Conservation (phyloP, 345 rosid species). For the Rhizophora apiculata region DNA sequence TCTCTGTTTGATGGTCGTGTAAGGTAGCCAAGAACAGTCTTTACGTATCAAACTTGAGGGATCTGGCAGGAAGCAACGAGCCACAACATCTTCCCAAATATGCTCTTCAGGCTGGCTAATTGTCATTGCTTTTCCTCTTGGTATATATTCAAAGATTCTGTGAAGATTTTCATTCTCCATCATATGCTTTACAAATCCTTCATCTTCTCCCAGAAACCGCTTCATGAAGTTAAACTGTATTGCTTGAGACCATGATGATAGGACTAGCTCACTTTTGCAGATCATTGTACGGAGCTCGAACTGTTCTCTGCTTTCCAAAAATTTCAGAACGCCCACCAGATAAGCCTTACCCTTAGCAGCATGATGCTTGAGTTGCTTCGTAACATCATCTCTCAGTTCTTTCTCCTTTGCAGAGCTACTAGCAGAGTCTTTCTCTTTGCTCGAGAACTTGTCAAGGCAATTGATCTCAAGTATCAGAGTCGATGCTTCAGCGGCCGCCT, state of each 20-base stretch:
- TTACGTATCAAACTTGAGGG: neutral
- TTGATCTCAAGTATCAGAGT: conserved; percentile 8
- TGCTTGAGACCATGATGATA: conserved; percentile 14
- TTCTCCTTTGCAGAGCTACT: too few relatives aligned
- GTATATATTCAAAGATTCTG: conserved; percentile 1
- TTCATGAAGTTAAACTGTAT: conserved; percentile 17
- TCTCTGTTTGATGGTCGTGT: neutral
- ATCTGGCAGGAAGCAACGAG: neutral
- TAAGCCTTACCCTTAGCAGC: neutral
- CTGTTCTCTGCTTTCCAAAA: neutral
- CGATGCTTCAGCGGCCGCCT: conserved; percentile 9
- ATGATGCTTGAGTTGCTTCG: neutral
- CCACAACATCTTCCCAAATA: conserved; percentile 6
- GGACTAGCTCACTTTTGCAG: neutral
- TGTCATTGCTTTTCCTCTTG: neutral
- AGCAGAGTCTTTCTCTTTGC: too few relatives aligned
- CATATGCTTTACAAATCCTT: conserved; percentile 16
- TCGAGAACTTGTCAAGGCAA: neutral
- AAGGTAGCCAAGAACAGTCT: conserved; percentile 13
- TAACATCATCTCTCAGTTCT: neutral
- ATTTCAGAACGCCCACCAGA: neutral
- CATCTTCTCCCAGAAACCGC: conserved; percentile 17
- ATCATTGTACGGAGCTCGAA: neutral
- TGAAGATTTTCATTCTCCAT: conserved; percentile 18
- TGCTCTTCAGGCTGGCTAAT: neutral